These are phyloP conservation scores for Aspergillus nanangensis DNA, from an alignment of 495 filamentous ascomycete genomes.

Conservation along the genomic window DNA sequence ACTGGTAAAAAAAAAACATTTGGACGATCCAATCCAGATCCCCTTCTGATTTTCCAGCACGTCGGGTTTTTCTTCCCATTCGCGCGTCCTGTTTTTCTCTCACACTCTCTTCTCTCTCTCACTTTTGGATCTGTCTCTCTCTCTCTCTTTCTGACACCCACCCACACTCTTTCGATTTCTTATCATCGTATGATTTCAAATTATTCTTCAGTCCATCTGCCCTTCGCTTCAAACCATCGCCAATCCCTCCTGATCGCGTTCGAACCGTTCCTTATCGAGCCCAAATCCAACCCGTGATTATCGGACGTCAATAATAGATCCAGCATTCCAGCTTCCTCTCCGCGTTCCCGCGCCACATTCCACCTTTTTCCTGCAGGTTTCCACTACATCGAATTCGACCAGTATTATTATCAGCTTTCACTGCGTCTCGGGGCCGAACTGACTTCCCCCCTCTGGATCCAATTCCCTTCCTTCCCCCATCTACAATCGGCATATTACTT, in stretches of 20 bases:
- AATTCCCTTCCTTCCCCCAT: neutral
- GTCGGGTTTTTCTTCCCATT: constrained; percentile 6
- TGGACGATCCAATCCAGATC: constrained; percentile 29
- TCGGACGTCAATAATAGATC: constrained; percentile 6
- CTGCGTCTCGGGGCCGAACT: neutral
- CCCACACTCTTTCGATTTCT: constrained; percentile 3
- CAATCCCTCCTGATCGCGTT: neutral
- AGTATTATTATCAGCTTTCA: constrained; percentile 6
- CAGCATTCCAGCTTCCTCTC: constrained; percentile 1
- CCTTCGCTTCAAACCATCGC: neutral
- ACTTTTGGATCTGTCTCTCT: constrained; percentile 1
- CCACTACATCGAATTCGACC: constrained; percentile 10
- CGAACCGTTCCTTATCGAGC: neutral
- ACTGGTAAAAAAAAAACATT: constrained; percentile 1
- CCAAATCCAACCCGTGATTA: neutral
- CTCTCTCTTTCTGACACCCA: constrained; percentile 2
- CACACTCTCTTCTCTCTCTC: constrained; percentile 3
- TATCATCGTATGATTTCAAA: too few species aligned
- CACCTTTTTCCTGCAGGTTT: constrained; percentile 8
- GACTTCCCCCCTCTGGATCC: neutral
- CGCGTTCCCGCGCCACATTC: constrained; percentile 18
- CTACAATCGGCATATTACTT: too few species aligned
- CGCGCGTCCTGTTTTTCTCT: constrained; percentile 6
- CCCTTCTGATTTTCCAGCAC: constrained; percentile 14
- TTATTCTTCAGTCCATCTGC: neutral